These are phyloP conservation scores for Cephalotrichum gorgonifer DNA, from an alignment of 2,329 filamentous ascomycete genomes.

Conservation along the genomic window DNA sequence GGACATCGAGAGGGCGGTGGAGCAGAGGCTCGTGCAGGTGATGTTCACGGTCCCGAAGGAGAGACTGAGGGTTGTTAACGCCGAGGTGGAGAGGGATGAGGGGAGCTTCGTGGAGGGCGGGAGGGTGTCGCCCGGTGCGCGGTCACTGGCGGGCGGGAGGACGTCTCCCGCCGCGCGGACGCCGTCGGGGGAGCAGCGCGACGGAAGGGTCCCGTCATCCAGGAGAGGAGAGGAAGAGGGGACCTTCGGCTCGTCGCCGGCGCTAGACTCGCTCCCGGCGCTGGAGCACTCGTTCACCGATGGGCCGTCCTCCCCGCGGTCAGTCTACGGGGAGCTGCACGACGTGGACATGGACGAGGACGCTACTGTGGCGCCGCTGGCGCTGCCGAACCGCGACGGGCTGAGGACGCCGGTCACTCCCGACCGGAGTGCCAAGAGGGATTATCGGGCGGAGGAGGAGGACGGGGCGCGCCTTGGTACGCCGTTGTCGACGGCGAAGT, in stretches of 20 bases:
- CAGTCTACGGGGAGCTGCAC: background rate
- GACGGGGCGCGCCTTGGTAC: background rate
- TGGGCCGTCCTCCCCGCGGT: background rate
- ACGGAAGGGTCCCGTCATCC: no score
- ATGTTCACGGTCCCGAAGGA: conserved; percentile 93
- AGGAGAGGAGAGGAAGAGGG: background rate
- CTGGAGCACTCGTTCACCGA: conserved; percentile 1
- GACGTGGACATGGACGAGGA: background rate
- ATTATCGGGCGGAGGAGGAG: background rate
- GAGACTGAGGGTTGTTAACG: conserved; percentile 81
- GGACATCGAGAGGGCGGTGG: conserved; percentile 66
- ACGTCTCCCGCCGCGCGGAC: no score
- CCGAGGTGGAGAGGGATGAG: conserved; percentile 37
- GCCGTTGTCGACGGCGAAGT: conserved; percentile 25
- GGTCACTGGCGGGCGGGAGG: background rate
- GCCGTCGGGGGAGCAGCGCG: background rate
- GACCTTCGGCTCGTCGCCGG: background rate
- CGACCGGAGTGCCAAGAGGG: background rate
- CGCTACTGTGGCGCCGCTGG: background rate
- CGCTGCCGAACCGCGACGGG: background rate
- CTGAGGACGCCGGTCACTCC: background rate
- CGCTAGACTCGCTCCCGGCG: background rate
- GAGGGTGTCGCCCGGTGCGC: background rate
- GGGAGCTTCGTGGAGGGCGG: background rate
- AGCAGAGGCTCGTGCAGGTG: conserved; percentile 63